Evolutionary conservation across 1,139 yeast species (phyloP), one percentile per base, ranked within the genome.

Genomic region (Pichia sp.): DNA sequence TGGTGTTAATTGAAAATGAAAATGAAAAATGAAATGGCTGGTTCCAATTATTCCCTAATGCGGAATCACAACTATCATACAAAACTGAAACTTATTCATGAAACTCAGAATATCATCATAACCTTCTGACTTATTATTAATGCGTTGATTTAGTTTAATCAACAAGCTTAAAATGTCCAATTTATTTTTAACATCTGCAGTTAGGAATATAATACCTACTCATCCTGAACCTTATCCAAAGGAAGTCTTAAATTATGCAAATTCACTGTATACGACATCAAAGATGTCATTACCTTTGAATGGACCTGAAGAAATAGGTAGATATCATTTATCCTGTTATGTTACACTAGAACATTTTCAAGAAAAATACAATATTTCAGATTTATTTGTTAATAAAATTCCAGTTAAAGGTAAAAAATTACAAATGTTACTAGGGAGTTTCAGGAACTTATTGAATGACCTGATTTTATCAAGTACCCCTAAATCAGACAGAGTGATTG

Each of bases 241-340:
- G 16, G 70, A 70, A 44, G 62, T 83, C 39, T 60, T 72, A 6
- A 68, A 71, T 7, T 77, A 77, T 46, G 74, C 81, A 22, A 68
- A 77, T 1, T 63, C 82, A 4, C 74, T 82, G 57, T 74, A 72
- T 50, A 62, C 77, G 4, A 77, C 84, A 34, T 66, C 79, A 18
- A 74, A 70, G 47, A 73, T 75, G 53, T 73, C 48, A 70, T 74
- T 57, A 35, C 58, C 57, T 29, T 63, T 74, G 7, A 70, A 78
- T 7, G 72, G 73, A 30, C 70, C 70, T 36, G 75, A 78, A 45
- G 89, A 83, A 54, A 68, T 76, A 2, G 87, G 85, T 1, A 67
- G 90, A 42, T 74, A 74, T 51, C 89, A 83, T 59, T 62, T 84
- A 16, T 80, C 87, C 62, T 85, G 87, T 2, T 77, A 69, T 52